Evolutionary conservation across 345 rosid genomes (phyloP).

Genomic region (Eutrema yunnanense): DNA sequence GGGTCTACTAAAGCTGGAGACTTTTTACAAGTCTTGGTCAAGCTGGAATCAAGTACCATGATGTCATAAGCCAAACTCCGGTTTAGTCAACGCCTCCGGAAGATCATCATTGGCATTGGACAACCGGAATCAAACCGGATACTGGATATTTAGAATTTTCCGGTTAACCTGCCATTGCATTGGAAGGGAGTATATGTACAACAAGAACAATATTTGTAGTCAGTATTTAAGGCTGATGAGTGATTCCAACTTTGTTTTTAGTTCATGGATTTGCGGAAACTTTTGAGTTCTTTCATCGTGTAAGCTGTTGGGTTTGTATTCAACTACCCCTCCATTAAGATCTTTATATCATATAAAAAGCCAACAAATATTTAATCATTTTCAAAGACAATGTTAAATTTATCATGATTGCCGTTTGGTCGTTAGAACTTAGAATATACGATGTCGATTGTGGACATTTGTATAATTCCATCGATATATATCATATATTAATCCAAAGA

Average conservation of each 20-base stretch:
- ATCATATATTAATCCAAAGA: not conserved
- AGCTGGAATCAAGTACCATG: conserved; percentile 37
- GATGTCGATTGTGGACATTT: not conserved
- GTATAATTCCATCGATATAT: not conserved
- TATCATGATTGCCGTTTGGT: not conserved
- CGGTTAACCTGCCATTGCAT: not conserved
- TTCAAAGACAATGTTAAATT: not conserved
- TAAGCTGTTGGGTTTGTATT: not conserved
- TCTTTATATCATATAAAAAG: not conserved
- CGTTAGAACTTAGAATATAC: not conserved
- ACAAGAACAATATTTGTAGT: not conserved
- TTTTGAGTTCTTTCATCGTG: not conserved
- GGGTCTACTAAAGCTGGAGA: conserved; percentile 38
- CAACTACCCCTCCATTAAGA: not conserved
- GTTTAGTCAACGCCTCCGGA: not conserved
- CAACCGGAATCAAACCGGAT: not conserved
- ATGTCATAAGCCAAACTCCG: not conserved
- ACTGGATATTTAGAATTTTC: not conserved
- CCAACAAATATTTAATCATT: not conserved
- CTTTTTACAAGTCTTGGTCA: conserved; percentile 21
- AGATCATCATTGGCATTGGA: not conserved
- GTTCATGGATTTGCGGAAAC: not conserved
- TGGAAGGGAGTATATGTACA: not conserved
- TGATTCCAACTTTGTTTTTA: not conserved
- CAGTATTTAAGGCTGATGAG: not conserved